Conservation (phyloP, 768 basidiomycete genomes). For the Tephrocybe sp. region DNA sequence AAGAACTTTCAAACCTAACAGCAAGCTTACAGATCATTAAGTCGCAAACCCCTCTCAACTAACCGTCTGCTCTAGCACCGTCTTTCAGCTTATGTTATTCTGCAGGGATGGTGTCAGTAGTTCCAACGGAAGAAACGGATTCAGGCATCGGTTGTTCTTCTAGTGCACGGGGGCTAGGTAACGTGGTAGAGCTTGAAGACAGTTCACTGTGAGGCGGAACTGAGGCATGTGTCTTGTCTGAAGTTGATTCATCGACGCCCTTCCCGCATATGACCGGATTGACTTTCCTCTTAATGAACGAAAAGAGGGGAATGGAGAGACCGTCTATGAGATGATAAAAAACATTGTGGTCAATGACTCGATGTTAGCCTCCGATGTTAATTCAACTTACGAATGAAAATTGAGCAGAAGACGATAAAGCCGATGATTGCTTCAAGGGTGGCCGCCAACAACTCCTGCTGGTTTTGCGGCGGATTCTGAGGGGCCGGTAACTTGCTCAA, state of each 20-base stretch:
- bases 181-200: neutral
- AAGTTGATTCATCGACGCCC: neutral
- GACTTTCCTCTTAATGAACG: constrained; percentile 16
- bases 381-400: constrained; percentile 65
- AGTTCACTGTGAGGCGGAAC: neutral
- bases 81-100: too few relatives aligned
- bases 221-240: neutral
- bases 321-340: constrained; percentile 11
- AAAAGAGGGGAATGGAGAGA: constrained; percentile 18
- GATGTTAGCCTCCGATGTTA: neutral
- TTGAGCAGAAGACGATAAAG: constrained; percentile 85
- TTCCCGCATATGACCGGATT: constrained; percentile 7
- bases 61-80: too few relatives aligned
- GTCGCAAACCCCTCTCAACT: too few relatives aligned
- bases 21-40: too few relatives aligned
- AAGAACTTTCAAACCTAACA: too few relatives aligned
- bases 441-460: constrained; percentile 68
- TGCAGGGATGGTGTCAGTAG: too few relatives aligned
- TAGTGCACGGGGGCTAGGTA: neutral
- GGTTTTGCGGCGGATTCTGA: constrained; percentile 55
- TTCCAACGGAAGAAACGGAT: too few relatives aligned
- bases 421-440: constrained; percentile 80
- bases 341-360: too few relatives aligned
- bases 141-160: neutral
- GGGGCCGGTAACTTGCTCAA: constrained; percentile 57